Evolutionary conservation across 768 basidiomycete species (phyloP).

Genomic region (Pisolithus tinctorius): DNA sequence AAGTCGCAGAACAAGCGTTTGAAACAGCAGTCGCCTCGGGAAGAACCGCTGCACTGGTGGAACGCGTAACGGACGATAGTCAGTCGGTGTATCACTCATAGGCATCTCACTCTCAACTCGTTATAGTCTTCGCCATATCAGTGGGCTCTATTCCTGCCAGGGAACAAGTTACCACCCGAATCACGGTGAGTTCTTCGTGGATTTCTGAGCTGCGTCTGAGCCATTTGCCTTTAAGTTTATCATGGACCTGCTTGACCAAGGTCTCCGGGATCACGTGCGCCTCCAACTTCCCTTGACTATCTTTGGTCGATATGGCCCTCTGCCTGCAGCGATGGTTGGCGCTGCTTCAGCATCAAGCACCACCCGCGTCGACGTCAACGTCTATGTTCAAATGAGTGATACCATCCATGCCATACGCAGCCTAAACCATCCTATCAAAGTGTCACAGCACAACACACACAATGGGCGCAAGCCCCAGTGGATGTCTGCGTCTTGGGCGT

Average conservation of each 20-base stretch:
- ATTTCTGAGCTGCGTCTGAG: no score
- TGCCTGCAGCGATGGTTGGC: no score
- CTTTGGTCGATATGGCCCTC: constrained; percentile 29
- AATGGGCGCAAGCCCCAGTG: constrained; percentile 13
- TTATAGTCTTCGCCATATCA: constrained; percentile 51
- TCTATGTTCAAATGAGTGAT: no score
- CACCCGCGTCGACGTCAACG: no score
- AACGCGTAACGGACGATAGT: constrained; percentile 49
- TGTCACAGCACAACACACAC: constrained; percentile 30
- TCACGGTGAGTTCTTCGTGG: constrained; percentile 34
- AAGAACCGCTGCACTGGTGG: constrained; percentile 37
- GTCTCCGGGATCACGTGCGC: no score
- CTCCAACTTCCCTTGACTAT: constrained; percentile 17
- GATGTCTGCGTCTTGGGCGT: constrained; percentile 31
- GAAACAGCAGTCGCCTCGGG: constrained; percentile 36
- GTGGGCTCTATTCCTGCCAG: constrained; percentile 41
- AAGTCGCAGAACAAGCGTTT: constrained; percentile 34
- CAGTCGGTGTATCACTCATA: constrained; percentile 11
- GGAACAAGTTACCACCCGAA: constrained; percentile 31
- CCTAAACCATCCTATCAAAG: constrained; percentile 37
- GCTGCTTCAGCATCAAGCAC: no score
- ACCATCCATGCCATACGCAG: constrained; percentile 32
- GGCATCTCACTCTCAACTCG: not conserved
- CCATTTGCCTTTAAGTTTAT: not conserved
- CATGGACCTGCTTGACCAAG: no score